These are phyloP conservation scores for Mycena alexandri DNA, from an alignment of 768 basidiomycete species.

Conservation along the genomic window DNA sequence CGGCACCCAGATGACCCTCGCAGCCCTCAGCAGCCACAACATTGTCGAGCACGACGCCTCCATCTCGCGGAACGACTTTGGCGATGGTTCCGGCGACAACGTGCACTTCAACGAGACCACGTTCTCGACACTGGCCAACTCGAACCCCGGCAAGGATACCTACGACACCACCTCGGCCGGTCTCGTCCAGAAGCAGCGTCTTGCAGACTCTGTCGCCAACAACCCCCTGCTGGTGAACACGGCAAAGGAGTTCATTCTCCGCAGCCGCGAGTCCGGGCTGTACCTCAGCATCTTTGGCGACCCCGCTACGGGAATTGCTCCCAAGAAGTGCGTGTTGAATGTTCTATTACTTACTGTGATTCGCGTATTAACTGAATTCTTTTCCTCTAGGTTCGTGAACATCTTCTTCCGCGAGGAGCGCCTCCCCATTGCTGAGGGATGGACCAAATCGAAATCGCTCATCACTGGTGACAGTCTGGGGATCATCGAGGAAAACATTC, in stretches of 20 bases:
- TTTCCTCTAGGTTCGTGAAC: slow-evolving; percentile 8
- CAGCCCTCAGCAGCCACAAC: slow-evolving; percentile 32
- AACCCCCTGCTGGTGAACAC: slow-evolving; percentile 34
- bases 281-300: slow-evolving; percentile 34
- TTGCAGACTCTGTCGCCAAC: slow-evolving; percentile 21
- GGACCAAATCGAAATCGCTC: background rate
- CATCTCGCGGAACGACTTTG: slow-evolving; percentile 31
- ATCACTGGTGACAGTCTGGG: background rate
- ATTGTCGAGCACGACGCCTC: slow-evolving; percentile 33
- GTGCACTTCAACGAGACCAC: slow-evolving; percentile 34
- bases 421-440: slow-evolving; percentile 29
- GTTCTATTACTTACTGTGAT: background rate
- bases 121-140: slow-evolving; percentile 16
- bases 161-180: slow-evolving; percentile 31
- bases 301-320: slow-evolving; percentile 19
- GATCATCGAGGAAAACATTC: background rate
- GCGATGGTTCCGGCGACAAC: slow-evolving; percentile 30
- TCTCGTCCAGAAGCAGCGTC: slow-evolving; percentile 15
- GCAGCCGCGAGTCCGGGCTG: slow-evolving; percentile 27
- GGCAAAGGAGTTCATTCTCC: slow-evolving; percentile 28
- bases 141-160: slow-evolving; percentile 28
- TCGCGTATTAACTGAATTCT: background rate
- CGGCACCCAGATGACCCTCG: slow-evolving; percentile 10
- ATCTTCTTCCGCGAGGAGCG: slow-evolving; percentile 35
- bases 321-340: slow-evolving; percentile 21